Percentiles rank a stretch among this genome's conserved stretches.
These are phyloP conservation scores for Aspergillus thermomutatus DNA, from an alignment of 2,329 filamentous ascomycete species.

Conservation along the genomic window DNA sequence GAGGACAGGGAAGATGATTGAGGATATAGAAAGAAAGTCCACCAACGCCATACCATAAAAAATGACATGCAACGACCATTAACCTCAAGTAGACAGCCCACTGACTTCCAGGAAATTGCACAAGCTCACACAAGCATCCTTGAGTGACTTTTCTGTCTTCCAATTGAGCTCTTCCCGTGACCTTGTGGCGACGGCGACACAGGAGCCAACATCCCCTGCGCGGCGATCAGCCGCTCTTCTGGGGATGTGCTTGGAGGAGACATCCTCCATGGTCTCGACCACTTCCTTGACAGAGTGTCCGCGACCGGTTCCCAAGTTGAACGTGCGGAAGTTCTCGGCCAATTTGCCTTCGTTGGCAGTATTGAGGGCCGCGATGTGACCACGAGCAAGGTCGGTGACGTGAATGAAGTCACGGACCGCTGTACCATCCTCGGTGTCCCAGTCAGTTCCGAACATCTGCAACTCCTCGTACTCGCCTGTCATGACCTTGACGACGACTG, in stretches of 20 bases:
- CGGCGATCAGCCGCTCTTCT: conserved; percentile 31
- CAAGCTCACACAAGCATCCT: conserved; percentile 37
- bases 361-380: conserved; percentile 58
- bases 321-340: conserved; percentile 40
- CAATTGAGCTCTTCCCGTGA: conserved; percentile 54
- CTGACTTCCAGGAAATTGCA: conserved; percentile 37
- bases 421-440: conserved; percentile 63
- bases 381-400: conserved; percentile 62
- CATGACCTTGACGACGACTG: conserved; percentile 61
- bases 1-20: neutral
- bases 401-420: conserved; percentile 67
- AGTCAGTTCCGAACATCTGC: conserved; percentile 63
- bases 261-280: conserved; percentile 36
- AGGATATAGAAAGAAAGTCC: neutral
- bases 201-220: conserved; percentile 38
- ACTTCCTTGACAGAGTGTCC: conserved; percentile 40
- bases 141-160: conserved; percentile 37
- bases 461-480: conserved; percentile 53
- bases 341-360: conserved; percentile 33
- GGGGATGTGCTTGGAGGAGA: conserved; percentile 34
- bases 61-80: neutral
- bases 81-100: conserved; percentile 16
- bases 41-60: neutral
- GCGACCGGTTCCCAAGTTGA: conserved; percentile 39
- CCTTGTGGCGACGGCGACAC: conserved; percentile 35